These are phyloP conservation scores for Abrus pulchellus DNA, from an alignment of 306 rosid species.

Conservation along the genomic window DNA sequence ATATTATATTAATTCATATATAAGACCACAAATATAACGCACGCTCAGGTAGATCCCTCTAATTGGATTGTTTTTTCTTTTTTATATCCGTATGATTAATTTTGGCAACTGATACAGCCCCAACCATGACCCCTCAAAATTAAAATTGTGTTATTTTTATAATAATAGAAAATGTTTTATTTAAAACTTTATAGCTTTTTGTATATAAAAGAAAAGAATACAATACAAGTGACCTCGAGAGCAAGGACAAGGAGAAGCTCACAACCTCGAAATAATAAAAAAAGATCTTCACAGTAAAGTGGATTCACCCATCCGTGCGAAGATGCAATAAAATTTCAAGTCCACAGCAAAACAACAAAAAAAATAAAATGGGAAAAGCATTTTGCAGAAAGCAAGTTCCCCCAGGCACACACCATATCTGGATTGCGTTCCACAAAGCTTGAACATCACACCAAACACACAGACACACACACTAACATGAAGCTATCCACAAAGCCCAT, in stretches of 20 bases:
- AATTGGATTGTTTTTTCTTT: background rate
- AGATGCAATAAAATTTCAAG: constrained; percentile 43
- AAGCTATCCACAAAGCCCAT: constrained; percentile 69
- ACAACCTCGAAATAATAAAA: constrained; percentile 43
- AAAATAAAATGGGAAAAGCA: constrained; percentile 32
- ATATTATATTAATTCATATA: background rate
- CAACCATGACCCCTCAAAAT: background rate
- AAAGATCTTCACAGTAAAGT: constrained; percentile 48
- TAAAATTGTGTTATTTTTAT: background rate
- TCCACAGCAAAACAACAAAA: constrained; percentile 32
- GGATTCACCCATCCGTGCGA: constrained; percentile 76
- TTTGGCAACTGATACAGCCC: background rate
- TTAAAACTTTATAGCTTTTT: too few species aligned
- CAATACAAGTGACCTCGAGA: background rate
- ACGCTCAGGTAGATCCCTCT: background rate
- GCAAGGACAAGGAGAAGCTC: constrained; percentile 23
- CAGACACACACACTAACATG: constrained; percentile 51
- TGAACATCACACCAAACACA: constrained; percentile 36
- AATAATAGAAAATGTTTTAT: too few species aligned
- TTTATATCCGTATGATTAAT: background rate
- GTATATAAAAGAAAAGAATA: too few species aligned
- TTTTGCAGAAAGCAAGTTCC: constrained; percentile 39
- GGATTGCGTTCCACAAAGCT: constrained; percentile 12
- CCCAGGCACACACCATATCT: constrained; percentile 30
- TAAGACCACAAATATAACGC: background rate